Evolutionary conservation across 2,329 filamentous ascomycete genomes (phyloP).

Genomic region (Seiridium unicorne): DNA sequence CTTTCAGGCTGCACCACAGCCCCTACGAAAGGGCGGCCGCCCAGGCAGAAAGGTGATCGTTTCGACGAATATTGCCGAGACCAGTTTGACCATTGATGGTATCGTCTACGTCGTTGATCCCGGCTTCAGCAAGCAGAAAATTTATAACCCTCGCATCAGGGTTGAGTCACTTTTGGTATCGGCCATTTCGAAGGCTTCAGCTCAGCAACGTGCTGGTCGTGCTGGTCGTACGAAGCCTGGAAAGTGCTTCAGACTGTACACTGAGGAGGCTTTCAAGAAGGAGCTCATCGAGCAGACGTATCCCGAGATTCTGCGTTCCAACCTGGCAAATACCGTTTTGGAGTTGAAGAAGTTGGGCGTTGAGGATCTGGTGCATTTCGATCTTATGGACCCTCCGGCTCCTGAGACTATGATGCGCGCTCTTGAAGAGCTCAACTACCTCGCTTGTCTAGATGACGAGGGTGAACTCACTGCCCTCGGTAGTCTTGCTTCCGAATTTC

Average conservation of each 20-base stretch:
- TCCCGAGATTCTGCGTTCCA: conserved; percentile 91
- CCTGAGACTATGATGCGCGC: conserved; percentile 98
- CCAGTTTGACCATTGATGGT: conserved; percentile 94
- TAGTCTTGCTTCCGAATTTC: conserved; percentile 88
- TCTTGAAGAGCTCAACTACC: conserved; percentile 94
- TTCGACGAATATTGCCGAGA: conserved; percentile 97
- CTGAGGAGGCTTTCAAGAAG: conserved; percentile 93
- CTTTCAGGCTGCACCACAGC: conserved; percentile 81
- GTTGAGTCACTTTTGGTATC: conserved; percentile 97
- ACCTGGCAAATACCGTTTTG: conserved; percentile 89
- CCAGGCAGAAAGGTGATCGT: conserved; percentile 94
- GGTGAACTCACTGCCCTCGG: conserved; percentile 88
- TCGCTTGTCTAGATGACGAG: conserved; percentile 94
- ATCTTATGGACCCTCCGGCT: conserved; percentile 96
- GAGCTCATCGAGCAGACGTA: conserved; percentile 97
- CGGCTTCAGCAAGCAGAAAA: conserved; percentile 98
- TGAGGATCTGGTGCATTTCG: conserved; percentile 94
- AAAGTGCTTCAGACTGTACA: conserved; percentile 97
- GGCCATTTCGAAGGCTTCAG: conserved; percentile 95
- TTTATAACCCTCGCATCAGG: conserved; percentile 95
- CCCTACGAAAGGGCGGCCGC: conserved; percentile 71
- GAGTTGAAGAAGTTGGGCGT: conserved; percentile 97
- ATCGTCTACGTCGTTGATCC: conserved; percentile 99
- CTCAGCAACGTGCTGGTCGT: conserved; percentile 96
- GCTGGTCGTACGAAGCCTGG: conserved; percentile 96